Conservation (phyloP, 2,329 filamentous ascomycete genomes). For the Aspergillus aculeatinus region DNA sequence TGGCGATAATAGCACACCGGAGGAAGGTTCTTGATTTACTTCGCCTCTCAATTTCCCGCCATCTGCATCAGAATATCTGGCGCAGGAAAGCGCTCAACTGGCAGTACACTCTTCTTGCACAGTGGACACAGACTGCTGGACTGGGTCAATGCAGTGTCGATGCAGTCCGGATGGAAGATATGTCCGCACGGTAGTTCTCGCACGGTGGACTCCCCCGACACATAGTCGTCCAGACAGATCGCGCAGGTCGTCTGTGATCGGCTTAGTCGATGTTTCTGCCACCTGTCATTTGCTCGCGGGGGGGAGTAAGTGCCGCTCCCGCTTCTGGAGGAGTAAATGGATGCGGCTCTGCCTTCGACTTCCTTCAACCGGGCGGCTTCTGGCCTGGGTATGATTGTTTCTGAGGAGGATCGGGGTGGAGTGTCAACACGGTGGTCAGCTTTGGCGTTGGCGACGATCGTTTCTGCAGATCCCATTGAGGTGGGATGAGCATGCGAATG, state of each 20-base stretch:
- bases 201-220: slow-evolving; percentile 67
- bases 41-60: too few relatives aligned
- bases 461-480: neutral
- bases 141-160: slow-evolving; percentile 76
- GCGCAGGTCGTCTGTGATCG: slow-evolving; percentile 78
- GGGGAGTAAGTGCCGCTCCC: neutral
- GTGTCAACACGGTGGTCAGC: neutral
- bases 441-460: neutral
- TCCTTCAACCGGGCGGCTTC: neutral
- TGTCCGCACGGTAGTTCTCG: slow-evolving; percentile 86
- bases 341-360: neutral
- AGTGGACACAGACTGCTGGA: slow-evolving; percentile 86
- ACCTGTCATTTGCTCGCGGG: neutral
- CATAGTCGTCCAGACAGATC: slow-evolving; percentile 85
- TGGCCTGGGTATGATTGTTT: neutral
- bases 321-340: neutral
- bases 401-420: neutral
- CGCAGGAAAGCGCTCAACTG: slow-evolving; percentile 64
- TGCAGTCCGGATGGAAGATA: slow-evolving; percentile 90
- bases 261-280: slow-evolving; percentile 28
- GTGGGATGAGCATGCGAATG: neutral
- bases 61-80: slow-evolving; percentile 60
- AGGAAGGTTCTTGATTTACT: too few relatives aligned
- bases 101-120: slow-evolving; percentile 82
- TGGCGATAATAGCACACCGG: too few relatives aligned